Evolutionary conservation across 208 protist species (phyloP), one percentile per base, ranked within the genome.

Genomic region (Crithidia brevicula): DNA sequence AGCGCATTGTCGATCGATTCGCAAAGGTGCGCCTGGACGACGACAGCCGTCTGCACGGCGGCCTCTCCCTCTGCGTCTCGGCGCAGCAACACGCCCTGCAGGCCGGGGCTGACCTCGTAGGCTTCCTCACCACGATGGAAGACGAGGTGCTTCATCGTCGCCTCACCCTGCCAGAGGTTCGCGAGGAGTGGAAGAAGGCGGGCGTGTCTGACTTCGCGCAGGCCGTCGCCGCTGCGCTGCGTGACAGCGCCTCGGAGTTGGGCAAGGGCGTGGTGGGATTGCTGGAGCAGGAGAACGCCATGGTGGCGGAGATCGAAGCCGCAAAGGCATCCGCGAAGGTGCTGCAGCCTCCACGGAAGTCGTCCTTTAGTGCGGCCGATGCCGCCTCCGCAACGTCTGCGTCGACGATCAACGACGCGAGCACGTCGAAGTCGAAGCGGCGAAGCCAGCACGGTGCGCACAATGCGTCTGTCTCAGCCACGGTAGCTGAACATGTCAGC

Each of bases 71-170:
- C 13, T 85, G 78, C 58, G 67, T 82, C 3, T 66, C 61, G 31
- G 79, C 82, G 31, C 68, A 89, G 63, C 50, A 59, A n/a, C 36
- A 27, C 22, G 49, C 69, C 7, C 54, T 91, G 46, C 65, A 79
- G 42, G 47, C 64, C 13, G 51, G 71, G 28, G 74, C 71, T 23
- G 67, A 86, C 22, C 69, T 85, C 7, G 56, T 85, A 2, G 69
- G 80, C 18, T 87, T 91, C 27, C 62, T 91, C 6, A 68, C 61
- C 30, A 77, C 73, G n/a, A 83, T 87, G 67, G 86, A 91, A 50
- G 59, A 76, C 20, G 74, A 87, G 64, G 57, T 91, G 47, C 66
- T 65, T 25, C 45, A 34, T 1, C 54, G 46, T 4, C 68, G 67
- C 16, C 31, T 85, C 23, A 77, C 86, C 4, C 57, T 91, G 36